phyloP scores from a whole-genome alignment of 139 green algal species.

The Desmodesmus armatus region DNA sequence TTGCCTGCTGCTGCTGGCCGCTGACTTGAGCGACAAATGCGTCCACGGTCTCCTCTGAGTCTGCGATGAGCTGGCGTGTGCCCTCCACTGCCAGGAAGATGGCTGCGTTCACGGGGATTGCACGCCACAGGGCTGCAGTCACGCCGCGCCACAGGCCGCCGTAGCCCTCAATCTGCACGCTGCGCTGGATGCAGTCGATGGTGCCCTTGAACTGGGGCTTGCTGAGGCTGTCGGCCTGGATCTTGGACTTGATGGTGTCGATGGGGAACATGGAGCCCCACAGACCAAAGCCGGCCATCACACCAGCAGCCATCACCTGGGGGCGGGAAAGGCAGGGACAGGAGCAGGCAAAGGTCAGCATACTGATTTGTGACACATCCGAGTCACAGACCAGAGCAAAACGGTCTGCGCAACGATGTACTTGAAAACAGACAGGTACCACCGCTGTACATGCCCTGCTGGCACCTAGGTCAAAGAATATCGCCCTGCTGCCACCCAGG shows the following conservation, averaged over 20 bases:
- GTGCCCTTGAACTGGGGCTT: conserved; percentile 58
- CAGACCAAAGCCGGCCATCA: conserved; percentile 61
- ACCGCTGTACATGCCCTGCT: too few relatives aligned
- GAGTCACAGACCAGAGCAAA: not conserved
- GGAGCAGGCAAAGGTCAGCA: not conserved
- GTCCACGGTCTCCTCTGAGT: conserved; percentile 42
- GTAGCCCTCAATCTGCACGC: conserved; percentile 48
- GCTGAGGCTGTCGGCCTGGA: conserved; percentile 56
- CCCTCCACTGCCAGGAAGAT: conserved; percentile 67
- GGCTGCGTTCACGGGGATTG: conserved; percentile 62
- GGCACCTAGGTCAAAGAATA: too few relatives aligned
- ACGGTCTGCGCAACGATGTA: too few relatives aligned
- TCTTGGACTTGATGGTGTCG: conserved; percentile 65
- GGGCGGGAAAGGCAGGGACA: not conserved
- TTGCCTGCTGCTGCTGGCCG: not conserved
- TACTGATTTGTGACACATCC: too few relatives aligned
- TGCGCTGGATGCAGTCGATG: conserved; percentile 48
- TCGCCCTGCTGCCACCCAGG: not conserved
- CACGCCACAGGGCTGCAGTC: conserved; percentile 56
- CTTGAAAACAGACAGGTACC: too few relatives aligned
- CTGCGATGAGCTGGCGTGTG: conserved; percentile 46
- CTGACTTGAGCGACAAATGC: conserved; percentile 1
- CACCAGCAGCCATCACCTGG: conserved; percentile 46
- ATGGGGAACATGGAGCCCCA: conserved; percentile 67
- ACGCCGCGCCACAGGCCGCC: conserved; percentile 57